Evolutionary conservation across 768 basidiomycete species (phyloP).

Genomic region (Glaciozyma antarctica): DNA sequence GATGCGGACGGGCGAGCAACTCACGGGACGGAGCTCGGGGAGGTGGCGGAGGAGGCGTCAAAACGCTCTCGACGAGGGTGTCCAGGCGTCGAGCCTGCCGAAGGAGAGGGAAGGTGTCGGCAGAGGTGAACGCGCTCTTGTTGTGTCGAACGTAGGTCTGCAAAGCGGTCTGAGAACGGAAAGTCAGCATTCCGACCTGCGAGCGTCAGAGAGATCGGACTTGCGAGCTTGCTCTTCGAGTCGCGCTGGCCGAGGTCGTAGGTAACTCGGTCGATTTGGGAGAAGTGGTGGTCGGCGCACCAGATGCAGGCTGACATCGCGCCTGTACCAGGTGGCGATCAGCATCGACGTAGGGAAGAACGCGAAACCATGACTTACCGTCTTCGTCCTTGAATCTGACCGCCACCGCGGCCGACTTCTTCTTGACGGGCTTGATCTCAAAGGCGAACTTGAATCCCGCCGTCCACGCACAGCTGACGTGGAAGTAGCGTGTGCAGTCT

Average conservation of each 20-base stretch:
- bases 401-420: slow-evolving; percentile 20
- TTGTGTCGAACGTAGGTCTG: slow-evolving; percentile 77
- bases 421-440: slow-evolving; percentile 69
- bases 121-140: slow-evolving; percentile 59
- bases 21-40: too few relatives aligned
- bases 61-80: slow-evolving; percentile 18
- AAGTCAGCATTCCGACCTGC: background rate
- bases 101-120: slow-evolving; percentile 69
- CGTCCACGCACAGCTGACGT: slow-evolving; percentile 83
- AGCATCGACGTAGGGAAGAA: slow-evolving; percentile 43
- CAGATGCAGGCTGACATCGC: slow-evolving; percentile 66
- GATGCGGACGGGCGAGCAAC: too few relatives aligned
- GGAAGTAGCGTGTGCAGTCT: slow-evolving; percentile 71
- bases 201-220: slow-evolving; percentile 29
- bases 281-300: slow-evolving; percentile 62
- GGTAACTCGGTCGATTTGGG: slow-evolving; percentile 54
- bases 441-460: slow-evolving; percentile 79
- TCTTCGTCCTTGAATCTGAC: slow-evolving; percentile 26
- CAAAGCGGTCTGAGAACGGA: slow-evolving; percentile 61
- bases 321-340: slow-evolving; percentile 63
- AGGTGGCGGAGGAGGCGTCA: background rate
- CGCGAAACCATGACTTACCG: slow-evolving; percentile 4
- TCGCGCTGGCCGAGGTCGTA: slow-evolving; percentile 79
- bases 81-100: slow-evolving; percentile 84
- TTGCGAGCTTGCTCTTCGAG: slow-evolving; percentile 63